Percentiles rank a stretch among this genome's conserved stretches.
These are phyloP conservation scores for Alternaria dauci DNA, from an alignment of 2,329 filamentous ascomycete genomes.

Conservation along the genomic window DNA sequence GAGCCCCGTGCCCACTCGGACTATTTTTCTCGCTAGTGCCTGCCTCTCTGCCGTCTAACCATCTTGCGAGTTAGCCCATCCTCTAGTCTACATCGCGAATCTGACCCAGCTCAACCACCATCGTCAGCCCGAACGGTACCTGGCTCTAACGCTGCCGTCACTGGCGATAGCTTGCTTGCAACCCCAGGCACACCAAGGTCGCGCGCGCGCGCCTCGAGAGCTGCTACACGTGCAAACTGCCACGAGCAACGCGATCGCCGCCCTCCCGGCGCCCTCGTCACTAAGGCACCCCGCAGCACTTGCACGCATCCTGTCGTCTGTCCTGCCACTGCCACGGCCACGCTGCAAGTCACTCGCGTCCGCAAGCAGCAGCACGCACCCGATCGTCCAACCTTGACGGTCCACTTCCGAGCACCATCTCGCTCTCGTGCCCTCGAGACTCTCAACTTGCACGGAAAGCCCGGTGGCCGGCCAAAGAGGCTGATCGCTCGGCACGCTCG, in stretches of 20 bases:
- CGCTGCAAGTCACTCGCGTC: slow-evolving; percentile 29
- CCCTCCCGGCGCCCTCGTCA: slow-evolving; percentile 27
- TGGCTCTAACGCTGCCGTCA: slow-evolving; percentile 40
- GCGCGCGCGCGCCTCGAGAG: slow-evolving; percentile 32
- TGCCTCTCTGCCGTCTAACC: slow-evolving; percentile 46
- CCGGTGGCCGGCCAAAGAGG: slow-evolving; percentile 44
- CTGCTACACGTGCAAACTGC: slow-evolving; percentile 47
- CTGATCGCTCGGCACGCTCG: slow-evolving; percentile 49
- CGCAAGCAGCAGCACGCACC: slow-evolving; percentile 18
- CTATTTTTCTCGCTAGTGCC: slow-evolving; percentile 30
- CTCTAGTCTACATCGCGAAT: slow-evolving; percentile 51
- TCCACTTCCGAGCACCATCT: slow-evolving; percentile 10
- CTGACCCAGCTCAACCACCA: slow-evolving; percentile 40
- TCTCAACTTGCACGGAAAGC: slow-evolving; percentile 33
- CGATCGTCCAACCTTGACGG: slow-evolving; percentile 21
- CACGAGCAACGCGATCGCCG: slow-evolving; percentile 32
- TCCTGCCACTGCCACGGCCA: slow-evolving; percentile 9
- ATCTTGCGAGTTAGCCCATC: slow-evolving; percentile 31
- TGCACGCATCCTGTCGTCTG: slow-evolving; percentile 13
- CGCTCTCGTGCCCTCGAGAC: slow-evolving; percentile 4
- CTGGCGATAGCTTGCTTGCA: slow-evolving; percentile 30
- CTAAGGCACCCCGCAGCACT: slow-evolving; percentile 21
- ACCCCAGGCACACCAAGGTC: slow-evolving; percentile 29
- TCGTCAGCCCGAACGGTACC: slow-evolving; percentile 31
- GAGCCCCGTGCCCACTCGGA: slow-evolving; percentile 8